phyloP scores from a whole-genome alignment of 2,329 filamentous ascomycete genomes.

The Stemphylium vesicarium region DNA sequence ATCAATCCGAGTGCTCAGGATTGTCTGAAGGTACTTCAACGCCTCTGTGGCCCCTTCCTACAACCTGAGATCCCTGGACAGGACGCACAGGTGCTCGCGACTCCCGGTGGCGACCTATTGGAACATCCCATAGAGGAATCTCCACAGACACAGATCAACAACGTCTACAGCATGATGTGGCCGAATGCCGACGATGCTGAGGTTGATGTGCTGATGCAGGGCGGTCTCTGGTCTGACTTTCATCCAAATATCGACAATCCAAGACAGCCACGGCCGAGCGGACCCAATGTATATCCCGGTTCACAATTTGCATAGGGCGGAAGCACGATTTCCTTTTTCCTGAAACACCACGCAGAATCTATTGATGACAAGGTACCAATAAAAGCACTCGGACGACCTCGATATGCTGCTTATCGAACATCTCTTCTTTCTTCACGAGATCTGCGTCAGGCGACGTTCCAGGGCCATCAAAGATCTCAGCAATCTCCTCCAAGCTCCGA shows the following conservation, averaged over 20 bases:
- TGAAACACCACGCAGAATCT: not conserved
- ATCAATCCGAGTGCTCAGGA: slow-evolving; percentile 52
- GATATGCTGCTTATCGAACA: not conserved
- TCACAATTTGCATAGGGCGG: not conserved
- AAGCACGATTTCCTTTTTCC: too few relatives aligned
- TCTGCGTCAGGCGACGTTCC: not conserved
- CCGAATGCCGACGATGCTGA: slow-evolving; percentile 21
- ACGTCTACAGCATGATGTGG: slow-evolving; percentile 27
- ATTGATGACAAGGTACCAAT: not conserved
- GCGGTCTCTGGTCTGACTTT: slow-evolving; percentile 22
- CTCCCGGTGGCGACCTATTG: slow-evolving; percentile 3
- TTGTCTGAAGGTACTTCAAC: slow-evolving; percentile 52
- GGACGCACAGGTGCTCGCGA: slow-evolving; percentile 1
- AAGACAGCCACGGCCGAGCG: not conserved
- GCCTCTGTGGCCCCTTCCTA: slow-evolving; percentile 47
- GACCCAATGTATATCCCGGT: not conserved
- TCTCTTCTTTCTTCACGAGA: not conserved
- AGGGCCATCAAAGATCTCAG: slow-evolving; percentile 24
- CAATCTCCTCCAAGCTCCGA: slow-evolving; percentile 28
- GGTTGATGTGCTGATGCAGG: slow-evolving; percentile 24
- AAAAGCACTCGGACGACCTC: not conserved
- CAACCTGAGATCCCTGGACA: slow-evolving; percentile 7
- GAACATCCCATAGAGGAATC: slow-evolving; percentile 21
- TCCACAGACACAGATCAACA: slow-evolving; percentile 24
- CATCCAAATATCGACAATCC: not conserved